Conservation (phyloP, 2,329 filamentous ascomycete genomes). For the Huntiella abstrusa region DNA sequence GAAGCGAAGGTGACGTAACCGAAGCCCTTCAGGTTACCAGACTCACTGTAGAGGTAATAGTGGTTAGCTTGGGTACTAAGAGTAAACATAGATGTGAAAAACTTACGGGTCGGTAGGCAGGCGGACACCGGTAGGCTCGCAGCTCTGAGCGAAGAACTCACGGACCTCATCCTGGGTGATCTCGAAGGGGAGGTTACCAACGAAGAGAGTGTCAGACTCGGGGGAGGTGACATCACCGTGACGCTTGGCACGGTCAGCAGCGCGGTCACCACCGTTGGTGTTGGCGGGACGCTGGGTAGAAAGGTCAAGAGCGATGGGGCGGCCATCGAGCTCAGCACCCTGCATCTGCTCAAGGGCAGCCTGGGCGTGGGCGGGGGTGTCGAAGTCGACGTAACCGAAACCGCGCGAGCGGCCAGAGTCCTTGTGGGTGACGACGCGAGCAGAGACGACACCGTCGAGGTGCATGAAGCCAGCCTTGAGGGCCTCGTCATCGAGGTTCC, state of each 20-base stretch:
- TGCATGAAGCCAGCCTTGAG: constrained; percentile 65
- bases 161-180: constrained; percentile 57
- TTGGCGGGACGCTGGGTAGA: constrained; percentile 37
- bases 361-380: constrained; percentile 43
- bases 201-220: constrained; percentile 71
- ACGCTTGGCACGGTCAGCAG: constrained; percentile 43
- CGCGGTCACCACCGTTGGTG: constrained; percentile 33
- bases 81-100: neutral
- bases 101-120: constrained; percentile 67
- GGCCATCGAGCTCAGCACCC: constrained; percentile 54
- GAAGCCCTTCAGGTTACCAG: constrained; percentile 75
- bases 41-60: constrained; percentile 33
- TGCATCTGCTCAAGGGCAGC: constrained; percentile 60
- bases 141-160: constrained; percentile 54
- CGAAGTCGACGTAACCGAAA: constrained; percentile 86
- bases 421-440: constrained; percentile 70
- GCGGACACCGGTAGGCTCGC: constrained; percentile 58
- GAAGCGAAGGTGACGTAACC: constrained; percentile 75
- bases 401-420: constrained; percentile 69
- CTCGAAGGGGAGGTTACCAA: constrained; percentile 79
- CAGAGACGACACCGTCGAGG: constrained; percentile 52
- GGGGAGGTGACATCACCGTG: constrained; percentile 67
- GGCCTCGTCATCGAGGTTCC: constrained; percentile 73
- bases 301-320: constrained; percentile 53
- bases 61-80: neutral